phyloP scores from a whole-genome alignment of 73 alveolate species.

The Paramecium pentaurelia region DNA sequence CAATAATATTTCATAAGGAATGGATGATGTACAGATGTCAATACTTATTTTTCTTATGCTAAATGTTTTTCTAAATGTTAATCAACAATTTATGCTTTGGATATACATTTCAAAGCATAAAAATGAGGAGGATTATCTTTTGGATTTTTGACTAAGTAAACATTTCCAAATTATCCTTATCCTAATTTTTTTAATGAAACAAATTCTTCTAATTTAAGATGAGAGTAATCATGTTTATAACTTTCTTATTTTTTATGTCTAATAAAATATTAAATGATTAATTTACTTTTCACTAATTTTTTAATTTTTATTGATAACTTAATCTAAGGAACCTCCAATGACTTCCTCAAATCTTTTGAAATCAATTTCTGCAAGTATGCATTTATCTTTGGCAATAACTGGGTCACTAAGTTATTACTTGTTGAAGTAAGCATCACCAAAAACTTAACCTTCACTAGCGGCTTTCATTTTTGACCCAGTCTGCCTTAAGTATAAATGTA shows the following conservation, averaged over 20 bases:
- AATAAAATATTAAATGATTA: neutral
- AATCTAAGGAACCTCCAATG: conserved; percentile 56
- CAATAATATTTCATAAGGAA: conserved; percentile 61
- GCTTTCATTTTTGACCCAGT: conserved; percentile 1
- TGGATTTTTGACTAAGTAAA: conserved; percentile 66
- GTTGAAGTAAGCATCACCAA: conserved; percentile 18
- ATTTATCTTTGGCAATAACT: conserved; percentile 54
- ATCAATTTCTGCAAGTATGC: conserved; percentile 44
- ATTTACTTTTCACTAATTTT: conserved; percentile 38
- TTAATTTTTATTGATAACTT: conserved; percentile 52
- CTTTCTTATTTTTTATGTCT: conserved; percentile 65
- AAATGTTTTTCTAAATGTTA: conserved; percentile 64
- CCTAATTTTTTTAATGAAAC: conserved; percentile 76
- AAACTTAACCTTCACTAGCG: conserved; percentile 20
- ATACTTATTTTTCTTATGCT: conserved; percentile 59
- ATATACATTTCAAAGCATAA: conserved; percentile 74
- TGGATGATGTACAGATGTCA: conserved; percentile 60
- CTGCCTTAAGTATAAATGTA: conserved; percentile 45
- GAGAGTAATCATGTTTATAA: conserved; percentile 69
- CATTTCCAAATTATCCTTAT: conserved; percentile 77
- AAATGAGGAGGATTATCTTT: conserved; percentile 46
- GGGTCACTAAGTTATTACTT: conserved; percentile 31
- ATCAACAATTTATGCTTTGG: conserved; percentile 58
- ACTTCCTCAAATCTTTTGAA: conserved; percentile 52
- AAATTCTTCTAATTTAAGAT: conserved; percentile 74